phyloP scores from a whole-genome alignment of 2,329 filamentous ascomycete species.

The Byssothecium circinans region DNA sequence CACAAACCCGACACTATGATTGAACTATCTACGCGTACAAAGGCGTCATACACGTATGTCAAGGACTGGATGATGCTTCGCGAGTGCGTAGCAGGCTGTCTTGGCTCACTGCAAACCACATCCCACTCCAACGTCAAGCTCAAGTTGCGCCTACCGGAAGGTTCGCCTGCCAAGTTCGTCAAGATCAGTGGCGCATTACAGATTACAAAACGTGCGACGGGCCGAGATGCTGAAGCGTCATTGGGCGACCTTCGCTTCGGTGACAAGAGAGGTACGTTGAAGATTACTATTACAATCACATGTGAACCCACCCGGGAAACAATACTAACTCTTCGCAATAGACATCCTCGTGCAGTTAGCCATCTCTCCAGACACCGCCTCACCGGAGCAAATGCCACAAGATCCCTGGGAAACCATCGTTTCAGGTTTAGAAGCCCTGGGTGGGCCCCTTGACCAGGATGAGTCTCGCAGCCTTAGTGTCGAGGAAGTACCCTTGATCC shows the following conservation, averaged over 20 bases:
- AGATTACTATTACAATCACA: not conserved
- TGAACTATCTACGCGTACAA: conserved; percentile 90
- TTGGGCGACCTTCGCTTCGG: conserved; percentile 92
- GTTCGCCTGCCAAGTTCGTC: conserved; percentile 95
- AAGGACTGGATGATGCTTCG: conserved; percentile 99
- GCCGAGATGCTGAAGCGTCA: conserved; percentile 88
- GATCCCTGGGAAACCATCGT: conserved; percentile 98
- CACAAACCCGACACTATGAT: conserved; percentile 99
- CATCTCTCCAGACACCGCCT: conserved; percentile 81
- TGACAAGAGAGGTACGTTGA: conserved; percentile 69
- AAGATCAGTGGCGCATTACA: conserved; percentile 97
- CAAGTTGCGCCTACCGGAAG: conserved; percentile 89
- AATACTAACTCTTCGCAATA: conserved; percentile 33
- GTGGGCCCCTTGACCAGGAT: conserved; percentile 83
- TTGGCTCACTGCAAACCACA: conserved; percentile 86
- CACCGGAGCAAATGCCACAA: conserved; percentile 82
- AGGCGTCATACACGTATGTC: conserved; percentile 96
- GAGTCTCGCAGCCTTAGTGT: conserved; percentile 81
- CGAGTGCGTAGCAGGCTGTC: conserved; percentile 89
- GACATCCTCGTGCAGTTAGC: conserved; percentile 94
- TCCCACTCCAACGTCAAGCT: conserved; percentile 99
- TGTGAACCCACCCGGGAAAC: not conserved
- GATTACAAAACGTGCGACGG: conserved; percentile 93
- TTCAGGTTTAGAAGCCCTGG: conserved; percentile 89
- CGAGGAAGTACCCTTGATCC: conserved; percentile 91